These are phyloP conservation scores for Teratosphaeria epicoccoides DNA, from an alignment of 2,329 filamentous ascomycete species.

Conservation along the genomic window DNA sequence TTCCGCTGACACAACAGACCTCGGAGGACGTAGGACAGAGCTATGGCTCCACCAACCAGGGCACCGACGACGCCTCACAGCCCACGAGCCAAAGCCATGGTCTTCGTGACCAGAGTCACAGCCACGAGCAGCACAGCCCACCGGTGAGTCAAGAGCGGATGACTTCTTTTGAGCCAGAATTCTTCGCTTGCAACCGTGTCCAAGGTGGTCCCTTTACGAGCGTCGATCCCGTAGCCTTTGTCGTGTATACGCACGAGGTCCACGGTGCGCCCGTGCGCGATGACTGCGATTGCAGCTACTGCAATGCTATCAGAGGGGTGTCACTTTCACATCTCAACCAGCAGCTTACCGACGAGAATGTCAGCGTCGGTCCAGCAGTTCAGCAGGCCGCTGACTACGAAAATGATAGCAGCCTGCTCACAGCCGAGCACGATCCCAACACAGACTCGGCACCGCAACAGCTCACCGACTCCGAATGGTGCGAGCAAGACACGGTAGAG, in stretches of 20 bases:
- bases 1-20: no score
- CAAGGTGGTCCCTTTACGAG: background rate
- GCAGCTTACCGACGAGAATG: background rate
- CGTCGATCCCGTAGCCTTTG: background rate
- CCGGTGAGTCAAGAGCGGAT: background rate
- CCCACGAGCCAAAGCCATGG: no score
- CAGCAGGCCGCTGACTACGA: background rate
- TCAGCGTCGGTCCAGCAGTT: background rate
- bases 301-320: background rate
- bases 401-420: no score
- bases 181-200: background rate
- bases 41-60: background rate
- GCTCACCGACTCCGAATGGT: background rate
- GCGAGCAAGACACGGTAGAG: no score
- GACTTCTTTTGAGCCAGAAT: background rate
- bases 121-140: background rate
- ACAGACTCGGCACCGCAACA: no score
- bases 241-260: background rate
- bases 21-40: background rate
- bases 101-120: no score
- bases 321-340: background rate
- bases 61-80: no score
- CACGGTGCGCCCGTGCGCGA: background rate
- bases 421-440: no score
- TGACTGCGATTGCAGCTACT: background rate